Evolutionary conservation across 169 alveolate genomes (phyloP).

Genomic region (Cryptosporidium canis): DNA sequence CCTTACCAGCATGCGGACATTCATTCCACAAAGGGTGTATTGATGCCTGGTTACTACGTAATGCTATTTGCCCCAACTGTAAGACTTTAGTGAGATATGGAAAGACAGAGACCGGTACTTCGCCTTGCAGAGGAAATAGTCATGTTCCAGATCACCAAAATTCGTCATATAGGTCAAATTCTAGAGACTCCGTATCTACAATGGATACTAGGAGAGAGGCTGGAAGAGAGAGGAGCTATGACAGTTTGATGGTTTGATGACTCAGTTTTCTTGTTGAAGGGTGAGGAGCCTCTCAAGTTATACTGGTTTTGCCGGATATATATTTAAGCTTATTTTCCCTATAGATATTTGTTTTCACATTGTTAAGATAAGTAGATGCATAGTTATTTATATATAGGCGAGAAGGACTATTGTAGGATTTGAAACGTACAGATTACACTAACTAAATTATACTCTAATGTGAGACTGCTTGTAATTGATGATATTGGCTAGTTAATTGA

Average conservation of each 20-base stretch:
- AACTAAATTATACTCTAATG: neutral
- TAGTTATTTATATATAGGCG: neutral
- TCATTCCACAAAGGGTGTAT: constrained; percentile 82
- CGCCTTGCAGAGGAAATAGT: constrained; percentile 60
- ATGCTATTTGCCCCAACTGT: constrained; percentile 85
- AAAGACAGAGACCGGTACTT: constrained; percentile 64
- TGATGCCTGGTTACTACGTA: constrained; percentile 83
- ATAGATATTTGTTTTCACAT: neutral
- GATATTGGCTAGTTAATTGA: neutral
- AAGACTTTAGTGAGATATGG: constrained; percentile 73
- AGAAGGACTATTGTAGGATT: neutral
- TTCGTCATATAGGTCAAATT: constrained; percentile 58
- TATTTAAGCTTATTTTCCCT: neutral
- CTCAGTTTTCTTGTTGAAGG: constrained; percentile 24
- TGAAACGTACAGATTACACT: neutral
- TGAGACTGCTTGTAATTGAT: neutral
- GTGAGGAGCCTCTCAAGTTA: constrained; percentile 22
- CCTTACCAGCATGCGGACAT: constrained; percentile 81
- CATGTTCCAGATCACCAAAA: constrained; percentile 13
- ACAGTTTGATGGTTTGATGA: constrained; percentile 1
- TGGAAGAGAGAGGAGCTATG: neutral
- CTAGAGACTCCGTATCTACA: constrained; percentile 51
- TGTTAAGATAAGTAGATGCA: neutral
- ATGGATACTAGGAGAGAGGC: constrained; percentile 50
- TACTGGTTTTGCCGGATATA: neutral